Base-by-base conservation (phyloP, 768 basidiomycete genomes). In the Xerocomus spinulosus region DNA sequence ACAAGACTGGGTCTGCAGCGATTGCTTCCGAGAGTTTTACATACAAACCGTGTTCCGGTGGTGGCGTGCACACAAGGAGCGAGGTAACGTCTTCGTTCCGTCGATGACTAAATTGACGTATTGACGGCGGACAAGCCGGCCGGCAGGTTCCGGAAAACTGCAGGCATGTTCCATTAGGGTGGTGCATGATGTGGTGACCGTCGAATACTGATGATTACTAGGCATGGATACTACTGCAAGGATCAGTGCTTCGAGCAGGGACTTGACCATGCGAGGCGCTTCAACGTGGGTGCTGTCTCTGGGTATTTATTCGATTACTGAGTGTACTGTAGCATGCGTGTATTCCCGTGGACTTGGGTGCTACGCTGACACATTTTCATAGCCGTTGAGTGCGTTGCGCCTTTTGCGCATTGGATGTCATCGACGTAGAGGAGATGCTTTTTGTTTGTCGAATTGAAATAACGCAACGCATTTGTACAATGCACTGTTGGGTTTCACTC, bases 181-280 rank as follows among this genome's bases (percentile, higher is more conserved):
- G n/a, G n/a, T n/a, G n/a, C n/a, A 21, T 29, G 14, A 23, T 9
- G 2, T 17, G 10, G 17, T 24, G 8, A 30, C 14, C 20, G 5
- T 36, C 25, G 5, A 32, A 10, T 24, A 7, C 18, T 44, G 34
- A 56, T 36, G 18, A 13, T 2, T 26, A 3, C n/a, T 5, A 56
- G 55, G 34, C 47, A 51, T 17, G 55, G 49, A 17, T 55, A 44
- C 28, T 46, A 29, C 17, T 56, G 53, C 25, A 45, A 48, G 25
- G 49, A 51, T n/a, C 55, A 56, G 23, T 30, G 49, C 28, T 56
- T 26, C 14, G 37, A 54, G 4, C 3, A 17, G 20, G 55, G 55
- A 18, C 44, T 46, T 9, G 33, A 46, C 33, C 53, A 55, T 5
- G 53, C 55, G 21, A 48, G 13, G 25, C 44, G 29, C 18, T 52